phyloP scores from a whole-genome alignment of 495 filamentous ascomycete genomes.

The Daldinia concentrica region DNA sequence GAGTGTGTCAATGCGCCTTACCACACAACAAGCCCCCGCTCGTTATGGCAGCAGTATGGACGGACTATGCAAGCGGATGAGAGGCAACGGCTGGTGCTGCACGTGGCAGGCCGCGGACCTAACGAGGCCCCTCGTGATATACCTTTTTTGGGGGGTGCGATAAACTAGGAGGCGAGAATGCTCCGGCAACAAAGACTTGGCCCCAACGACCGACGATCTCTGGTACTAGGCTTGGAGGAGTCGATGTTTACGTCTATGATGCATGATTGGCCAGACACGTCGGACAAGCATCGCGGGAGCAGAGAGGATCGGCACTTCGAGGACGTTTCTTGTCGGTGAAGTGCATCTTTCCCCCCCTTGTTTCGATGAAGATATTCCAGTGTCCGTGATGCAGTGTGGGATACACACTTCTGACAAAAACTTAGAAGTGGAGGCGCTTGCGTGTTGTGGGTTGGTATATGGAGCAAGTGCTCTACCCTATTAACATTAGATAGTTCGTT shows the following conservation, averaged over 20 bases:
- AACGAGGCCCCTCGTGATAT: slow-evolving; percentile 39
- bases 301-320: slow-evolving; percentile 38
- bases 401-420: slow-evolving; percentile 19
- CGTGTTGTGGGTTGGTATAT: slow-evolving; percentile 24
- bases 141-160: slow-evolving; percentile 26
- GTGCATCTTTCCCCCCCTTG: slow-evolving; percentile 19
- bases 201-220: slow-evolving; percentile 40
- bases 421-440: slow-evolving; percentile 17
- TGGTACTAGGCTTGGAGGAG: slow-evolving; percentile 35
- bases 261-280: slow-evolving; percentile 33
- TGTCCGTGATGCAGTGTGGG: slow-evolving; percentile 24
- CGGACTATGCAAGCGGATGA: slow-evolving; percentile 21
- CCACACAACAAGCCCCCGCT: slow-evolving; percentile 39
- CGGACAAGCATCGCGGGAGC: slow-evolving; percentile 32
- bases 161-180: slow-evolving; percentile 40
- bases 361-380: slow-evolving; percentile 23
- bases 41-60: slow-evolving; percentile 11
- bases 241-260: slow-evolving; percentile 11
- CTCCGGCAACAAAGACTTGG: slow-evolving; percentile 37
- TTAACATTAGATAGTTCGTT: slow-evolving; percentile 10
- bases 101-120: slow-evolving; percentile 39
- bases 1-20: slow-evolving; percentile 35
- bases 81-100: slow-evolving; percentile 32
- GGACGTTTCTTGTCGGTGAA: slow-evolving; percentile 40
- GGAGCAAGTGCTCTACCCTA: slow-evolving; percentile 20